Base-by-base conservation (phyloP, 331 rosid species). In the Prunus yedoensis region DNA sequence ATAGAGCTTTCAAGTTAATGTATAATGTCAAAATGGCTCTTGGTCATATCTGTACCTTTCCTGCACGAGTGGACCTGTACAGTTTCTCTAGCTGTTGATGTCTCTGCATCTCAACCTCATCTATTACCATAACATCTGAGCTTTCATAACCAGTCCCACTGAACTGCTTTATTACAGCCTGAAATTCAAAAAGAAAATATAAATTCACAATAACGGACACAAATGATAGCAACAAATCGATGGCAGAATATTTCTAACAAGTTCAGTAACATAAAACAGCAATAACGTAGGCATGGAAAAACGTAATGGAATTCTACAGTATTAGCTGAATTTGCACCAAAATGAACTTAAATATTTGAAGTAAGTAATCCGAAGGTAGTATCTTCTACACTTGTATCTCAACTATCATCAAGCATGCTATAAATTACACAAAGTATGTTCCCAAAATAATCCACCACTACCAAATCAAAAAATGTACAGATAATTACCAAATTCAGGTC, bases 131-230 rank as follows among this genome's bases (percentile, higher is more conserved):
- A 32, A 91, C 93, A 85, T 87, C 97, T 18, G 99, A 95, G 75
- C 93, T 85, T 83, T 89, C 99, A 77, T 92, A 95, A 64, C 97
- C 97, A 77, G 92, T 88, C 61, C 85, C 83, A 75, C 91, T 78
- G 79, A 95, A 92, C 71, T 95, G 97, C 88, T 95, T 95, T 81
- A 92, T 89, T 45, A 95, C 88, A 82, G 96, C 97, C 96, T 92
- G 93, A 75, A 38, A 73, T 59, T 73, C 43, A 60, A 71, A 58
- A 72, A 14, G 38, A 56, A 66, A 27, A 50, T 7, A 51, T 0
- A 16, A 30, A 16, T 23, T 51, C 27, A 38, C 41, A 11, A 11
- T 35, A 49, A 41, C 11, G 69, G 28, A 38, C 50, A 65, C 27
- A 35, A 32, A 32, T 3, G 3, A 63, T 63, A 9, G 68, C 8